Conservation (phyloP, 352 stramenopile species). For the Globisporangium polare region DNA sequence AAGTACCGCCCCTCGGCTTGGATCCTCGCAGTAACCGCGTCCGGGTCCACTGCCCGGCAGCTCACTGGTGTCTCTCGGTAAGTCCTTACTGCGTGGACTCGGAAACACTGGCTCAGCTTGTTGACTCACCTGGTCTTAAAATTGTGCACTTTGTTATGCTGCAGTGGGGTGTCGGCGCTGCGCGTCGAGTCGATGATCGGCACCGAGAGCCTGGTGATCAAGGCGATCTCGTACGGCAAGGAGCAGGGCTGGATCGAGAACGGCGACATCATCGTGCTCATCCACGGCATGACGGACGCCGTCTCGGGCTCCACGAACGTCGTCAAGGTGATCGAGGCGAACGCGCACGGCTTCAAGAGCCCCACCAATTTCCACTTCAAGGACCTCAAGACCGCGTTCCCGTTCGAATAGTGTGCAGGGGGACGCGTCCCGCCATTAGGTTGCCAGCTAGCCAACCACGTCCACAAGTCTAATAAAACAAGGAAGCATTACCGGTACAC, state of each 20-base stretch:
- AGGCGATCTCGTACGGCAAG: constrained; percentile 82
- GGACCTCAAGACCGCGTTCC: constrained; percentile 33
- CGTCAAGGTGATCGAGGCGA: constrained; percentile 86
- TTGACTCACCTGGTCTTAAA: too few relatives aligned
- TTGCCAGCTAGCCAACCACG: neutral
- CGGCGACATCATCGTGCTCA: constrained; percentile 86
- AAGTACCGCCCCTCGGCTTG: constrained; percentile 93
- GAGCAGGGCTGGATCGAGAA: constrained; percentile 74
- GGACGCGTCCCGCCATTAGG: neutral
- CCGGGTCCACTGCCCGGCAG: constrained; percentile 56
- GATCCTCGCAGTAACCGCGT: constrained; percentile 90
- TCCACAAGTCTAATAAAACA: neutral
- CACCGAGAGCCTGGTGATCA: constrained; percentile 82
- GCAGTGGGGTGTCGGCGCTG: constrained; percentile 62
- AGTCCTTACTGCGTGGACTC: too few relatives aligned
- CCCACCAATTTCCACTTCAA: constrained; percentile 66
- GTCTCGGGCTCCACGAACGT: constrained; percentile 84
- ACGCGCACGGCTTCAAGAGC: constrained; percentile 59
- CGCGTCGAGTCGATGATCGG: constrained; percentile 76
- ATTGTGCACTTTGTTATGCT: neutral
- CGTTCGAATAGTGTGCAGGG: constrained; percentile 8
- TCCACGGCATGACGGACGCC: constrained; percentile 87
- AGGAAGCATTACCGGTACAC: too few relatives aligned
- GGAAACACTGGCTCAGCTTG: too few relatives aligned
- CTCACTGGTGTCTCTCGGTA: constrained; percentile 79